Conservation (phyloP, 2,329 filamentous ascomycete genomes). For the Fusarium lyarnte region DNA sequence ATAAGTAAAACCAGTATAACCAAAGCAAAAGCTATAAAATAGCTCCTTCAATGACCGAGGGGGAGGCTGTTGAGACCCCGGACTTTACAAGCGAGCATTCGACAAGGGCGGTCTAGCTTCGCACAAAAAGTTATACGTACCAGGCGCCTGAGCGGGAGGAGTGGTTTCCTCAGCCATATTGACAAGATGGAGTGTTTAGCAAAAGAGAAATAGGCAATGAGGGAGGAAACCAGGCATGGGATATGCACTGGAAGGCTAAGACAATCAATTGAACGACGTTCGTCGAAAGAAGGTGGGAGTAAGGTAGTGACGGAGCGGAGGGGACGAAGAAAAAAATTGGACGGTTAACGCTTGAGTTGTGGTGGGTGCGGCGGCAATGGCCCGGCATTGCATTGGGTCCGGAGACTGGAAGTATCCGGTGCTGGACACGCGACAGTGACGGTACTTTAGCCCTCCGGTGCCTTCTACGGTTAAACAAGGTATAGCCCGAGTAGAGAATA, state of each 20-base stretch:
- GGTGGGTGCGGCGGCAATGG: slow-evolving; percentile 43
- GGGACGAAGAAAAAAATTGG: slow-evolving; percentile 44
- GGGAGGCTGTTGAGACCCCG: slow-evolving; percentile 12
- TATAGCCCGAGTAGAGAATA: slow-evolving; percentile 25
- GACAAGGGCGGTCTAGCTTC: slow-evolving; percentile 34
- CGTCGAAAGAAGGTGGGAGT: slow-evolving; percentile 34
- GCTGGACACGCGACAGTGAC: slow-evolving; percentile 21
- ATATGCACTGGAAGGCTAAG: slow-evolving; percentile 38
- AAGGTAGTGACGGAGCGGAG: slow-evolving; percentile 37
- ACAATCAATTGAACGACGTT: slow-evolving; percentile 40
- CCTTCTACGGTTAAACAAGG: slow-evolving; percentile 1
- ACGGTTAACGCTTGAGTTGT: slow-evolving; percentile 26
- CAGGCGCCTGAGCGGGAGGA: slow-evolving; percentile 42
- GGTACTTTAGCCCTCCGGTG: slow-evolving; percentile 19
- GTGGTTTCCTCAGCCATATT: slow-evolving; percentile 49
- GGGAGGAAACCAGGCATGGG: slow-evolving; percentile 41
- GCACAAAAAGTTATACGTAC: slow-evolving; percentile 35
- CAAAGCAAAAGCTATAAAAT: slow-evolving; percentile 2
- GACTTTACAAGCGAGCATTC: slow-evolving; percentile 24
- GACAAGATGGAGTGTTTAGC: slow-evolving; percentile 30
- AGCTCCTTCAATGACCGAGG: slow-evolving; percentile 8
- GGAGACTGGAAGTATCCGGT: slow-evolving; percentile 24
- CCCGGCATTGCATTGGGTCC: slow-evolving; percentile 35
- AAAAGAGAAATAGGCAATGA: slow-evolving; percentile 27
- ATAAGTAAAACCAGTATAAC: background rate